Percentiles rank a stretch among this genome's conserved stretches.
Conservation (phyloP, 768 basidiomycete species). For the Rhodotorula paludigena region DNA sequence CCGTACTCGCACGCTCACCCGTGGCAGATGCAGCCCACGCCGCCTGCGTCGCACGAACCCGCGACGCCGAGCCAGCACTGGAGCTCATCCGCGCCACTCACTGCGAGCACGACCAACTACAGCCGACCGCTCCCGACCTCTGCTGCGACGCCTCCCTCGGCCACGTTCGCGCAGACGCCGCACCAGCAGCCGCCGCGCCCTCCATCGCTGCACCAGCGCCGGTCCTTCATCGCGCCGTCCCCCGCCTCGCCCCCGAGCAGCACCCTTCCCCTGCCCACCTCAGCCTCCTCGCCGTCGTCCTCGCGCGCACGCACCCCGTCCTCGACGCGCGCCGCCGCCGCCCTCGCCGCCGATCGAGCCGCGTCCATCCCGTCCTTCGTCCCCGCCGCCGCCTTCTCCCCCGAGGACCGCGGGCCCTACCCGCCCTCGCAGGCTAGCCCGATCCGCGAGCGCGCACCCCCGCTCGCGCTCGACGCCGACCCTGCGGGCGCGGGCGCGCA, state of each 20-base stretch:
- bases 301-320: not conserved
- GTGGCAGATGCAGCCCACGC: not conserved
- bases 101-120: no score
- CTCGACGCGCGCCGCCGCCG: not conserved
- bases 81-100: no score
- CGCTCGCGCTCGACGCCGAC: not conserved
- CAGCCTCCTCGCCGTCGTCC: not conserved
- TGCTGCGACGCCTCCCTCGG: no score
- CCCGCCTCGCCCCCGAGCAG: no score
- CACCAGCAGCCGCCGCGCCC: no score
- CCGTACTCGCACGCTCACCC: not conserved
- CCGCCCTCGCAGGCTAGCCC: constrained; percentile 12
- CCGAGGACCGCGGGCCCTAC: constrained; percentile 20
- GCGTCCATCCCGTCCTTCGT: constrained; percentile 9
- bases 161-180: no score
- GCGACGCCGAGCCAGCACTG: no score
- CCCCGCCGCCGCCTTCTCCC: constrained; percentile 16
- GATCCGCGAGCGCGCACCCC: not conserved
- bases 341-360: not conserved
- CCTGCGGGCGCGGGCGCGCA: not conserved
- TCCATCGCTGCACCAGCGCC: no score
- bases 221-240: no score
- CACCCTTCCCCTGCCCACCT: not conserved
- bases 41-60: not conserved
- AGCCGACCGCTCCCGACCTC: no score